These are phyloP conservation scores for Nakazawaea ambrosiae DNA, from an alignment of 805 yeast species.

Conservation along the genomic window DNA sequence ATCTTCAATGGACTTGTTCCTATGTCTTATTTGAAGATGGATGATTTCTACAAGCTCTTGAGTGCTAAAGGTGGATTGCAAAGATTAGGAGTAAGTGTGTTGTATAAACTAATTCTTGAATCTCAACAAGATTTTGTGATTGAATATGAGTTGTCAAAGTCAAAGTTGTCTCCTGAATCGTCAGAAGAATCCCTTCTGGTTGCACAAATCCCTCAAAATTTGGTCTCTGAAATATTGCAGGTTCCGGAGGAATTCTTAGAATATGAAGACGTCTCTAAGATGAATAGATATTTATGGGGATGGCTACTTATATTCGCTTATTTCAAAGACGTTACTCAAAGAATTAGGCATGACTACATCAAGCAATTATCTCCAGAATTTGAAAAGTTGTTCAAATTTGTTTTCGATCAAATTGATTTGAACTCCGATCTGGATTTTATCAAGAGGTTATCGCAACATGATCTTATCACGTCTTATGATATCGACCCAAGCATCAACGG, in stretches of 20 bases:
- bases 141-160: slow-evolving; percentile 49
- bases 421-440: slow-evolving; percentile 10
- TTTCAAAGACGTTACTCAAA: slow-evolving; percentile 59
- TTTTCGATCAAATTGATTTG: slow-evolving; percentile 48
- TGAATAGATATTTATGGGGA: slow-evolving; percentile 48
- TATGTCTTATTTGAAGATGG: slow-evolving; percentile 22
- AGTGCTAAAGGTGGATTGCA: slow-evolving; percentile 24
- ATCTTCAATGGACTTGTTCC: slow-evolving; percentile 23
- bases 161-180: slow-evolving; percentile 23
- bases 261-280: slow-evolving; percentile 26
- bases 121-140: slow-evolving; percentile 55
- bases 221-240: slow-evolving; percentile 29
- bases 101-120: slow-evolving; percentile 33
- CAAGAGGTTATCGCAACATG: neutral
- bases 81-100: slow-evolving; percentile 33
- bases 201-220: slow-evolving; percentile 31
- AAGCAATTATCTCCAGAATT: slow-evolving; percentile 44
- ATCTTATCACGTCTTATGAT: slow-evolving; percentile 14
- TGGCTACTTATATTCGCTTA: slow-evolving; percentile 61
- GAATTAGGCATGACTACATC: slow-evolving; percentile 54
- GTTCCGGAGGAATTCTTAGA: slow-evolving; percentile 31
- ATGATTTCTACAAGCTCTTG: slow-evolving; percentile 28
- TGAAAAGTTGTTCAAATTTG: slow-evolving; percentile 40
- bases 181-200: slow-evolving; percentile 18
- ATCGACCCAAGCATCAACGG: slow-evolving; percentile 17